A percentile compares a stretch with the other conserved stretches of the same genome.
Conservation (phyloP, 2,329 filamentous ascomycete genomes). For the Sclerotinia spermophila region DNA sequence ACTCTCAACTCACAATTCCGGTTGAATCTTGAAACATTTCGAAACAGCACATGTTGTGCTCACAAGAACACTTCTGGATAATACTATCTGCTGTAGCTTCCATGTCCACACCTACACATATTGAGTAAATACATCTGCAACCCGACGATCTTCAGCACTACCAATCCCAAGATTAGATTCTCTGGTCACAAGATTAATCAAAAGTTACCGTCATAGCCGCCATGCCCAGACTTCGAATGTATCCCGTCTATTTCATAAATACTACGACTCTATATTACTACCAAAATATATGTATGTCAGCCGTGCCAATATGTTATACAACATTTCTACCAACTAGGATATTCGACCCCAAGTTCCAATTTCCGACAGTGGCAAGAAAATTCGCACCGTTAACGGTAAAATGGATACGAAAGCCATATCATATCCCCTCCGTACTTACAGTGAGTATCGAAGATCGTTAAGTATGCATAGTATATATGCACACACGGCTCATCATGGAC, state of each 20-base stretch:
- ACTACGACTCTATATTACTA: conserved; percentile 7
- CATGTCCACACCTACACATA: not conserved
- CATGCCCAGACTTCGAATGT: not conserved
- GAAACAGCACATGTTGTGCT: conserved; percentile 6
- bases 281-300: not conserved
- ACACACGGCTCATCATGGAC: not conserved
- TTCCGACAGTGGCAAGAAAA: not conserved
- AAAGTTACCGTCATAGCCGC: not conserved
- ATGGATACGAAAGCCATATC: not conserved
- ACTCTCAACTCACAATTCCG: too few relatives aligned
- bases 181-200: not conserved
- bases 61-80: not conserved
- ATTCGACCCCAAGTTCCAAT: not conserved
- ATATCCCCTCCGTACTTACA: not conserved
- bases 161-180: not conserved
- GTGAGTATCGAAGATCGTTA: not conserved
- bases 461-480: not conserved
- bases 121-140: not conserved
- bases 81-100: not conserved
- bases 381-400: not conserved
- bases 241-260: not conserved
- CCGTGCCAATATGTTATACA: not conserved
- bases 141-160: not conserved
- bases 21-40: not conserved
- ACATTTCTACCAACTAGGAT: not conserved